phyloP scores from a whole-genome alignment of 129 eudicot genomes.

The Smallanthus sonchifolius region DNA sequence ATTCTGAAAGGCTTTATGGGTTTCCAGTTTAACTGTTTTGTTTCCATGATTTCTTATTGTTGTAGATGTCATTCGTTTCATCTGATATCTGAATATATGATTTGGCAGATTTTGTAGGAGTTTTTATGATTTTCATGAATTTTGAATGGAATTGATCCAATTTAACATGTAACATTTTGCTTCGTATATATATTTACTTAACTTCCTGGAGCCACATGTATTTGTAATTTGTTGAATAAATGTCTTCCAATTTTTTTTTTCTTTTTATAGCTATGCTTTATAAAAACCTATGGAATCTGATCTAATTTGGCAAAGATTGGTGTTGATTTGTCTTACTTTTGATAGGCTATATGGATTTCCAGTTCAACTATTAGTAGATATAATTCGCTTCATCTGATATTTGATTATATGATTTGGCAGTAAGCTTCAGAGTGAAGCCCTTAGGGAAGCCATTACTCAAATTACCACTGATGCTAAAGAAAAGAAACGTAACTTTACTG shows the following conservation, averaged over 20 bases:
- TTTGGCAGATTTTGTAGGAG: no score
- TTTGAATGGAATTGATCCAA: no score
- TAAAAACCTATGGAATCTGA: neutral
- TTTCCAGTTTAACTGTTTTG: neutral
- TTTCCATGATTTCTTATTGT: neutral
- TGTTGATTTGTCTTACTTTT: neutral
- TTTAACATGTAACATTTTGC: no score
- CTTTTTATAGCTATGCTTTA: neutral
- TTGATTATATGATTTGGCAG: conserved; percentile 10
- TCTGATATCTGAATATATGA: neutral
- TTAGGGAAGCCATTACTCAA: conserved; percentile 35
- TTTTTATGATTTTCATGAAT: no score
- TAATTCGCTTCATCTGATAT: neutral
- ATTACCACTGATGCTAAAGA: conserved; percentile 3
- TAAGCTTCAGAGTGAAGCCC: conserved; percentile 51
- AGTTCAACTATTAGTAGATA: neutral
- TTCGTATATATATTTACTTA: no score
- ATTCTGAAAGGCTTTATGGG: neutral
- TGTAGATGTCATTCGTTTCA: neutral
- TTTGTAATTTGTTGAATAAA: no score
- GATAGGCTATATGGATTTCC: neutral
- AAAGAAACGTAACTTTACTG: neutral
- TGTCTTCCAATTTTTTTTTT: neutral
- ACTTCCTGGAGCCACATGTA: no score
- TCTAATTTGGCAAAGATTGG: neutral